Base-by-base conservation (phyloP, 2,329 filamentous ascomycete species). In the Tolypocladium ovalisporum region DNA sequence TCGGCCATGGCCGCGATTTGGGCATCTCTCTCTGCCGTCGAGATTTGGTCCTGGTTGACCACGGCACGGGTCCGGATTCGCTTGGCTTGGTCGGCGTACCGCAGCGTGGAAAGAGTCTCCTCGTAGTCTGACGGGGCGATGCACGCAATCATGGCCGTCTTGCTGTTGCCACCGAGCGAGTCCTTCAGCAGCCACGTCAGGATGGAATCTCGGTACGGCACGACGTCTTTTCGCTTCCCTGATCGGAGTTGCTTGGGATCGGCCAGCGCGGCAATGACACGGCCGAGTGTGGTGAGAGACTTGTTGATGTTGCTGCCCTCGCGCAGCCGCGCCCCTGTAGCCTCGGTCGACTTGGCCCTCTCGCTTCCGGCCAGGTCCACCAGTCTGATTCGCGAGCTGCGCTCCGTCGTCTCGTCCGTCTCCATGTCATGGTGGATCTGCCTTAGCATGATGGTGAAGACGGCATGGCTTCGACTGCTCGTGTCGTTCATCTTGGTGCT, bases 401-500 rank as follows among this genome's bases (percentile, higher is more conserved):
- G 86, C 72, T 99, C 94, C 17, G 95, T 97, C 1, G 93, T 97
- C 75, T 96, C 92, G 70, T 99, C 94, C n/a, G 91, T 95, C 56
- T 91, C 88, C 75, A 97, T 87, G 66, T 97, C 93, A 73, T 97
- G 93, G 68, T 97, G 92, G 62, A 99, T 99, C 73, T 97, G 94
- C 75, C 96, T 97, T 58, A 99, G 80, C 76, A 96, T 94, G 65
- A 99, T 94, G 34, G 94, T 99, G 72, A 99, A 99, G 58, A 99
- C 94, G 9, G 94, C 91, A 69, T 99, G 94, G 62, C 91, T 96
- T 70, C 94, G 89, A 61, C 90, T 96, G 56, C 90, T 96, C 3
- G 93, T 97, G 72, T 99, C 94, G 73, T 99, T 99, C 94, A 99
- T 99, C 76, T 97, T 97, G 59, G 94, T 99, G 68, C 89, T 91